These are phyloP conservation scores for Hyaloperonospora brassicae DNA, from an alignment of 352 stramenopile species.

Conservation along the genomic window DNA sequence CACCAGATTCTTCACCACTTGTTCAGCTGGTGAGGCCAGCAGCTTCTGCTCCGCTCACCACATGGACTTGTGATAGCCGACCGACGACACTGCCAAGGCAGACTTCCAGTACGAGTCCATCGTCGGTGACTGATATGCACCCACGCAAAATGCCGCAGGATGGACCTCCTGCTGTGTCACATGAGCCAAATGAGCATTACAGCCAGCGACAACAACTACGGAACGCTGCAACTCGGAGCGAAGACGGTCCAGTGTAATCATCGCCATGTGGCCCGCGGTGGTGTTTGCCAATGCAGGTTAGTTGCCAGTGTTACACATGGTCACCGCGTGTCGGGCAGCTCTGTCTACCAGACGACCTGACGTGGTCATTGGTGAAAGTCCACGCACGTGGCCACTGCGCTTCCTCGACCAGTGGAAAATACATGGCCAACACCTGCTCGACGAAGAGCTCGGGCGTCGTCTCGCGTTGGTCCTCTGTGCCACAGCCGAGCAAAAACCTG, in stretches of 20 bases:
- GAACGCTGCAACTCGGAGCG: background rate
- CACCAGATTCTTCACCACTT: background rate
- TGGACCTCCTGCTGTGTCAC: background rate
- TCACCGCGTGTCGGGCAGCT: conserved; percentile 1
- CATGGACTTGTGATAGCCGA: conserved; percentile 12
- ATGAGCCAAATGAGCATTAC: conserved; percentile 17
- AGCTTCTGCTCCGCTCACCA: conserved; percentile 6
- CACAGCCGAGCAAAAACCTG: conserved; percentile 11
- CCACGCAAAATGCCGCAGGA: too few relatives aligned
- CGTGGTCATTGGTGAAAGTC: conserved; percentile 22
- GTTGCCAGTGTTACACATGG: background rate
- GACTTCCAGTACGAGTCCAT: background rate
- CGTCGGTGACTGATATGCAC: too few relatives aligned
- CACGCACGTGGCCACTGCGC: conserved; percentile 12
- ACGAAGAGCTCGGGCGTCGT: conserved; percentile 24
- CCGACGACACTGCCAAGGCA: conserved; percentile 1
- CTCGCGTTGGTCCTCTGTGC: conserved; percentile 27
- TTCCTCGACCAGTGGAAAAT: background rate
- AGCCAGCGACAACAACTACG: background rate
- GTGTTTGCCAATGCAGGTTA: too few relatives aligned
- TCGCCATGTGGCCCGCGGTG: conserved; percentile 15
- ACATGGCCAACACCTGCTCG: conserved; percentile 19
- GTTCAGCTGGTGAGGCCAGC: background rate
- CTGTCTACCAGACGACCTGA: background rate
- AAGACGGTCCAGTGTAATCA: background rate